Conservation (phyloP, 257 asterid species). For the Striga asiatica region DNA sequence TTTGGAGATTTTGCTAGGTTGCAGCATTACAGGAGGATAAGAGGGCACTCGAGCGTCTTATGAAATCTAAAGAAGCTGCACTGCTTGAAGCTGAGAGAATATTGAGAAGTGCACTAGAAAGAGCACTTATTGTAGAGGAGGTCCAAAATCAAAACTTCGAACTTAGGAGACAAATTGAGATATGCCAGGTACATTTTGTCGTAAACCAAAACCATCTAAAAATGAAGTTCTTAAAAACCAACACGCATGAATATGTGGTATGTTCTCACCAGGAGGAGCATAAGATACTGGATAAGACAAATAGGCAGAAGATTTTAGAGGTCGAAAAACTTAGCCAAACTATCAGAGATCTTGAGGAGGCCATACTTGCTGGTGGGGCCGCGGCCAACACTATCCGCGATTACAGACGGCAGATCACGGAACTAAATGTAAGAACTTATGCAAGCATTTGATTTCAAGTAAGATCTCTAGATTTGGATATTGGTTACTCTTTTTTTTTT, state of each 20-base stretch:
- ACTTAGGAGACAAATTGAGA: slow-evolving; percentile 73
- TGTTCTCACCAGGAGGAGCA: slow-evolving; percentile 61
- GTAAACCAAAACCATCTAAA: background rate
- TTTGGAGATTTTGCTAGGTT: slow-evolving; percentile 36
- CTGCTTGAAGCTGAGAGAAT: slow-evolving; percentile 74
- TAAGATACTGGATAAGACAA: slow-evolving; percentile 64
- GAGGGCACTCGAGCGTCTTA: slow-evolving; percentile 61
- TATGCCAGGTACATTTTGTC: slow-evolving; percentile 44
- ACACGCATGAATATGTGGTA: background rate
- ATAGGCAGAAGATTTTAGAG: slow-evolving; percentile 67
- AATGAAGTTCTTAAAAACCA: background rate
- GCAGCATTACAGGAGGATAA: slow-evolving; percentile 64
- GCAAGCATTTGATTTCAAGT: background rate
- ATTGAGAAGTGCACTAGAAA: slow-evolving; percentile 62
- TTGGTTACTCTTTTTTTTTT: slow-evolving; percentile 6
- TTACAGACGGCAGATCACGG: slow-evolving; percentile 51
- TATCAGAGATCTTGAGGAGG: slow-evolving; percentile 73
- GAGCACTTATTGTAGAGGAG: slow-evolving; percentile 77
- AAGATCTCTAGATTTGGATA: too few relatives aligned
- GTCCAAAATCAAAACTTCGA: slow-evolving; percentile 72
- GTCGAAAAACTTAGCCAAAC: slow-evolving; percentile 81
- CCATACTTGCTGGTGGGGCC: slow-evolving; percentile 75
- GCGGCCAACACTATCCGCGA: slow-evolving; percentile 68
- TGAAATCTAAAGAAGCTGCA: slow-evolving; percentile 77
- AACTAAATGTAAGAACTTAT: slow-evolving; percentile 38